Percentiles rank a stretch among this genome's conserved stretches.
phyloP scores from a whole-genome alignment of 805 yeast genomes.

The Sugiyamaella floridensis region DNA sequence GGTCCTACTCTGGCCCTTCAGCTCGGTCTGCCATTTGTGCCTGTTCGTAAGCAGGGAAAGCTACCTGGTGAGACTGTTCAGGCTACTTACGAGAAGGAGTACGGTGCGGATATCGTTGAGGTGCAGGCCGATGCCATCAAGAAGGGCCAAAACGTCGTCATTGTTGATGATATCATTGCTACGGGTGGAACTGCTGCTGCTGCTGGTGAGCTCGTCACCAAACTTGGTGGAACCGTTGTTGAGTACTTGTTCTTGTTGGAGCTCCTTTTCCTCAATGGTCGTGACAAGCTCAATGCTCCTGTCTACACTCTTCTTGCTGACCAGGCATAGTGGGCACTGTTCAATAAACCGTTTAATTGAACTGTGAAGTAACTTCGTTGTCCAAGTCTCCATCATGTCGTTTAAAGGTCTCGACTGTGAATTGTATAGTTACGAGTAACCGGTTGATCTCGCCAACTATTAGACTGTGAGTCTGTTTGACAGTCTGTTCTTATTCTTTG shows the following conservation, averaged over 20 bases:
- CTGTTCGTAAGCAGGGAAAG: constrained; percentile 93
- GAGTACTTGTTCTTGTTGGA: constrained; percentile 91
- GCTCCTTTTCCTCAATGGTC: constrained; percentile 89
- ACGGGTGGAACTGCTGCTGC: constrained; percentile 96
- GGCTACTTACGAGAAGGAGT: constrained; percentile 81
- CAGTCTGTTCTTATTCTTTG: too few relatives aligned
- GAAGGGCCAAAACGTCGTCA: constrained; percentile 69
- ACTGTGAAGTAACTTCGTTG: background rate
- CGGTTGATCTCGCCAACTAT: too few relatives aligned
- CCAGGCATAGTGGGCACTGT: constrained; percentile 36
- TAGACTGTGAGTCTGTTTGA: too few relatives aligned
- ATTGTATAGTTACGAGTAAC: too few relatives aligned
- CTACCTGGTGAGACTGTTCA: constrained; percentile 76
- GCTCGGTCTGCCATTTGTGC: constrained; percentile 83
- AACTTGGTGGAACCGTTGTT: constrained; percentile 61
- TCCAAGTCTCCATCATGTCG: too few relatives aligned
- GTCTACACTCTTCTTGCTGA: constrained; percentile 85
- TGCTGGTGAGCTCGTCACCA: constrained; percentile 75
- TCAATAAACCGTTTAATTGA: background rate
- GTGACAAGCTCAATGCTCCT: constrained; percentile 77
- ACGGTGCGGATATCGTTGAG: constrained; percentile 83
- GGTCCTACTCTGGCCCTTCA: constrained; percentile 94
- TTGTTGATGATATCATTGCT: constrained; percentile 95
- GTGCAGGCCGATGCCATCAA: constrained; percentile 79
- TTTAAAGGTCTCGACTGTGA: too few relatives aligned